Percentiles rank a stretch among this genome's conserved stretches.
Evolutionary conservation across 2,329 filamentous ascomycete genomes (phyloP).

Genomic region (Sclerotiophoma versabilis): DNA sequence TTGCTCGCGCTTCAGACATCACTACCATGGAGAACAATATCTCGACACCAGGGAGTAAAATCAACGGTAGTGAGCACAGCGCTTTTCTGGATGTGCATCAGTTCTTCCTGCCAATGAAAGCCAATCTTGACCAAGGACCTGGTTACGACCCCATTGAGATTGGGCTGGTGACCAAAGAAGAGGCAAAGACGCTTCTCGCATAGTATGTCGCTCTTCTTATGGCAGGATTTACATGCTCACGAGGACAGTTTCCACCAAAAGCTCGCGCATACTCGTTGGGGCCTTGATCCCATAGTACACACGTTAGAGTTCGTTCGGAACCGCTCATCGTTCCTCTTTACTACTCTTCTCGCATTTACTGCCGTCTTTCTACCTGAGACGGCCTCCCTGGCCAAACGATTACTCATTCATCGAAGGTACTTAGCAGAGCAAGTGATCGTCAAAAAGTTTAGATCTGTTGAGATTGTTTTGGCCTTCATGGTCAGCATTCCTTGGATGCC

Average conservation of each 20-base stretch:
- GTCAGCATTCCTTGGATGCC: constrained; percentile 80
- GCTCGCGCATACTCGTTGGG: constrained; percentile 76
- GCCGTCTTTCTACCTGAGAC: constrained; percentile 71
- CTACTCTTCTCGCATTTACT: constrained; percentile 72
- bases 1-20: constrained; percentile 71
- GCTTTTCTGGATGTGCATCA: constrained; percentile 62
- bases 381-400: constrained; percentile 68
- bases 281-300: constrained; percentile 72
- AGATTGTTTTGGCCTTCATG: constrained; percentile 78
- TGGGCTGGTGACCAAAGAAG: constrained; percentile 70
- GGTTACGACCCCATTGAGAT: constrained; percentile 74
- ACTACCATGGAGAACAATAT: constrained; percentile 30
- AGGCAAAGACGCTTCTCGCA: constrained; percentile 68
- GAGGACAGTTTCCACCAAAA: constrained; percentile 69
- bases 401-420: constrained; percentile 69
- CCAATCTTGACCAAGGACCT: constrained; percentile 67
- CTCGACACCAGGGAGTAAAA: constrained; percentile 38
- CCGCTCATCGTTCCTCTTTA: constrained; percentile 74
- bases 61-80: constrained; percentile 43
- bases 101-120: constrained; percentile 72
- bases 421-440: constrained; percentile 69
- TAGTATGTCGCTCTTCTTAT: constrained; percentile 60
- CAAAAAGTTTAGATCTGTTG: constrained; percentile 71
- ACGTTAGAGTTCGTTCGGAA: constrained; percentile 70
- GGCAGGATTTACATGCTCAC: background rate